Evolutionary conservation across 257 asterid species (phyloP), one percentile per base, ranked within the genome.

Genomic region (Verbascum thapsus): DNA sequence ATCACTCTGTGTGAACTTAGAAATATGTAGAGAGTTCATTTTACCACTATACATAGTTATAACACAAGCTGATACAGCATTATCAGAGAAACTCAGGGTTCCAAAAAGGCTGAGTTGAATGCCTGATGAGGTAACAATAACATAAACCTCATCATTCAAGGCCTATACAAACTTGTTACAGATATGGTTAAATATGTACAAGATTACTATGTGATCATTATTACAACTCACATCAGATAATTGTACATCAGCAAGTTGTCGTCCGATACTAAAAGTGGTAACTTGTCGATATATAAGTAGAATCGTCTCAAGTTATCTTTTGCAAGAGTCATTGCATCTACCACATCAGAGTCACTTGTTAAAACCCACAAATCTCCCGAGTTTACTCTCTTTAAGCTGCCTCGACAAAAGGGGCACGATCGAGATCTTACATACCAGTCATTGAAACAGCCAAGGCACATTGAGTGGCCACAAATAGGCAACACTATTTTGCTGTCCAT

Each of bases 351-450:
- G 20, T 71, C 41, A 42, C 79, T 60, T 0, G 81, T 83, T 42
- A 83, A 76, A 59, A 83, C 76, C 87, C 94, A 85, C 35, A 85
- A 63, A 65, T 80, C 90, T 19, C 71, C 68, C 0, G 85, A 74
- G 0, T 64, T 68, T 53, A 83, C 85, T 19, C 82, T 58, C 71
- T 71, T 70, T 34, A 82, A 69, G 73, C 80, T 80, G 55, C 85
- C 94, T 42, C 90, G 87, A 48, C 94, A 85, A 49, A 82, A 85
- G 17, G 85, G 92, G 81, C 86, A 85, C 0, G 87, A 82, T 18
- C 73, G 76, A 42, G 83, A 77, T 55, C 83, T 67, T 0, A 66
- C 54, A 49, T 64, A 76, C 86, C 95, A 84, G 49, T 82, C 86
- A 12, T 75, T 71, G 72, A 74, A 87, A 61, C 90, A 84, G 68